Evolutionary conservation across 352 stramenopile genomes (phyloP), one percentile per base, ranked within the genome.

Genomic region (Phytophthora sansomeana): DNA sequence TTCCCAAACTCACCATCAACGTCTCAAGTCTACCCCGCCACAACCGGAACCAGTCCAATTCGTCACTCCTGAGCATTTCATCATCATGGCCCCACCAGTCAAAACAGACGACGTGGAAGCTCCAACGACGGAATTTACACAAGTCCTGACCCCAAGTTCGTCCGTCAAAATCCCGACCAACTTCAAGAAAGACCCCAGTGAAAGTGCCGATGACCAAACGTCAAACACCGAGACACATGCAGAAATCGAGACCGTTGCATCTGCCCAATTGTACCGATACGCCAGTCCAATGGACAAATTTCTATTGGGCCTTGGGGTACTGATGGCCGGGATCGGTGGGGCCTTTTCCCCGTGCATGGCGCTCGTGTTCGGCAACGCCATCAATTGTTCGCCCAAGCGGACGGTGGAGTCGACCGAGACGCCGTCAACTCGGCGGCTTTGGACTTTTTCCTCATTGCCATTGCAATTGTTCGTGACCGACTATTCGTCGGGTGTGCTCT

Each of bases 331-430:
- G 9, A 51, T 69, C 29, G 80, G 81, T 41, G 76, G 76, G 14
- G 68, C 63, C 13, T 49, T 78, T 11, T 74, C 79, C 49, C 72
- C 77, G 17, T 78, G 66, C 46, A 83, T 85, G 77, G 75, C 74
- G 24, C 35, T 85, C 8, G 52, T 85, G 17, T 83, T 81, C 48
- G 77, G 75, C 29, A 54, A 83, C 3, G 69, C 73, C 9, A 75
- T 86, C 58, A 67, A 72, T 21, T 49, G 16, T 83, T 83, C 21
- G 52, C 48, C 13, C 54, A 55, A 8, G 41, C 50, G 5, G 62
- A 63, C 30, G 67, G 53, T 49, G 67, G 69, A 58, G 42, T 72
- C 30, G 64, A 83, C 53, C 30, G 58, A 4, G 17, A 19, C n/a
- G 52, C 28, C 4, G 57, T 83, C 41, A 60, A 66, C 4, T 61